Evolutionary conservation across 2,329 filamentous ascomycete species (phyloP).

Genomic region (Mariannaea sp.): DNA sequence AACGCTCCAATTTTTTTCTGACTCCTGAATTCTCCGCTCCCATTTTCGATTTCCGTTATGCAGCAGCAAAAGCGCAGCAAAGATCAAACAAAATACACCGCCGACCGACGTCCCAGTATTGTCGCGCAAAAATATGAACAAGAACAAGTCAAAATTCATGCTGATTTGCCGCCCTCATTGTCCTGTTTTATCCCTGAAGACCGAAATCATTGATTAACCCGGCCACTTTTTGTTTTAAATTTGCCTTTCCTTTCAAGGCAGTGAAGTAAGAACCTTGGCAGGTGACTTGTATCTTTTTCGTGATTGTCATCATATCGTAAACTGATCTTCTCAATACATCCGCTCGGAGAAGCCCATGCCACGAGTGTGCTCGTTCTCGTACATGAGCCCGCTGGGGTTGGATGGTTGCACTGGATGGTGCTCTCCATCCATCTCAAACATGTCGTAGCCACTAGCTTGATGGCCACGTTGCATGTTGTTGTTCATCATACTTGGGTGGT

Average conservation of each 20-base stretch:
- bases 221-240: conserved; percentile 6
- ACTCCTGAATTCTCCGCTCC: no score
- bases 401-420: conserved; percentile 31
- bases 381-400: conserved; percentile 43
- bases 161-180: conserved; percentile 29
- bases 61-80: conserved; percentile 15
- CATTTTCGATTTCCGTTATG: conserved; percentile 28
- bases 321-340: conserved; percentile 45
- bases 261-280: neutral
- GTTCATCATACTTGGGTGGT: conserved; percentile 34
- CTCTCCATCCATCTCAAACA: conserved; percentile 53
- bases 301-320: conserved; percentile 20
- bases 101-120: conserved; percentile 2
- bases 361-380: conserved; percentile 51
- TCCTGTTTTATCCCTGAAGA: conserved; percentile 26
- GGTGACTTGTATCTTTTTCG: neutral
- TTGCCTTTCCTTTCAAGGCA: conserved; percentile 6
- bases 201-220: conserved; percentile 12
- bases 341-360: conserved; percentile 51
- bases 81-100: conserved; percentile 19
- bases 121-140: neutral
- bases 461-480: conserved; percentile 40
- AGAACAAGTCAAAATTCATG: conserved; percentile 19
- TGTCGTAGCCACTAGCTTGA: conserved; percentile 46
- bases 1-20: no score